Percentiles rank a stretch among this genome's conserved stretches.
These are phyloP conservation scores for Lactarius hengduanensis DNA, from an alignment of 768 basidiomycete species.

Conservation along the genomic window DNA sequence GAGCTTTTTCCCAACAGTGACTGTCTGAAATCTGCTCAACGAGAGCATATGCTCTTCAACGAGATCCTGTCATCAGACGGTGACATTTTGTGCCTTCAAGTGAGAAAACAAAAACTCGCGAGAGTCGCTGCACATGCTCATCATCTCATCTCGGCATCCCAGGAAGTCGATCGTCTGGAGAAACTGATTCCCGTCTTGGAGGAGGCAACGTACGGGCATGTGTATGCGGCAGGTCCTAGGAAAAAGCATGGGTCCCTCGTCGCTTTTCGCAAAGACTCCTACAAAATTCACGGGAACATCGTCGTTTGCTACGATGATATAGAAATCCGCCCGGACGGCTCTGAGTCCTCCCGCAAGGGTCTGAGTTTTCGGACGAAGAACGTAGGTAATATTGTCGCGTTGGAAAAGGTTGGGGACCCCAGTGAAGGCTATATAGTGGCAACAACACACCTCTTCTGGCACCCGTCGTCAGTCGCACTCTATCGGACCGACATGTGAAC, in stretches of 20 bases:
- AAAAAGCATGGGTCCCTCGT: constrained; percentile 90
- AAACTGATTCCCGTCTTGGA: constrained; percentile 68
- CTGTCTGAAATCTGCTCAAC: constrained; percentile 71
- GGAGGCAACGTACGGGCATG: constrained; percentile 58
- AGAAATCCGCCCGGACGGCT: constrained; percentile 44
- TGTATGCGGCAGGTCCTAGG: constrained; percentile 63
- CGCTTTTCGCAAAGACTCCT: constrained; percentile 58
- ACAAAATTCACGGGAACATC: constrained; percentile 45
- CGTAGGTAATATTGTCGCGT: constrained; percentile 70
- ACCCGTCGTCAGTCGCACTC: constrained; percentile 63
- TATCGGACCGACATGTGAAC: not conserved
- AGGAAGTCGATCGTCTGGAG: constrained; percentile 88
- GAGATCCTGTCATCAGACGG: constrained; percentile 74
- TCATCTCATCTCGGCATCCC: constrained; percentile 7
- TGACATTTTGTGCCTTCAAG: constrained; percentile 87
- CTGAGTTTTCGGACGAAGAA: constrained; percentile 74
- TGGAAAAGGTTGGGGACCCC: constrained; percentile 45
- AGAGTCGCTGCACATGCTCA: not conserved
- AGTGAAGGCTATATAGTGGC: constrained; percentile 66
- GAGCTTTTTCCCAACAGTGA: constrained; percentile 83
- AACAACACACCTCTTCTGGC: constrained; percentile 96
- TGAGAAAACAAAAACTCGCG: constrained; percentile 33
- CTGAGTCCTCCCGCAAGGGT: constrained; percentile 44
- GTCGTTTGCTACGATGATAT: constrained; percentile 70
- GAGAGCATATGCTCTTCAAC: constrained; percentile 70